Conservation (phyloP, 2,329 filamentous ascomycete genomes). For the Aspergillus aculeatus region DNA sequence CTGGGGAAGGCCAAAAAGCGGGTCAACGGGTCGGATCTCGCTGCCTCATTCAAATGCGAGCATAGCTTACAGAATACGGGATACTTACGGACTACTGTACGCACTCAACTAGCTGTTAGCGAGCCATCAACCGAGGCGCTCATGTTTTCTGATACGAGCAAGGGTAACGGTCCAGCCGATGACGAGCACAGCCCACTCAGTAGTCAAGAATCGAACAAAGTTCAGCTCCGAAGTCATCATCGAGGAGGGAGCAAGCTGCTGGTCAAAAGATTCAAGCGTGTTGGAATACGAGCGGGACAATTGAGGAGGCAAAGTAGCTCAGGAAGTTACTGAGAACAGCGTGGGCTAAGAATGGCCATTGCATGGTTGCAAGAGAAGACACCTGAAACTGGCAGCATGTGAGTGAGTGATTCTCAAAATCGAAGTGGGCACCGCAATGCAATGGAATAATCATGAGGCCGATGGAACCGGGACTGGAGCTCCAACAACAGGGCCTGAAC, state of each 20-base stretch:
- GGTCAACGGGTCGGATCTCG: slow-evolving; percentile 10
- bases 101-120: neutral
- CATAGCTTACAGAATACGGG: neutral
- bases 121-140: neutral
- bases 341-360: neutral
- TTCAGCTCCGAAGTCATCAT: neutral
- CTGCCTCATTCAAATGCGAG: slow-evolving; percentile 1
- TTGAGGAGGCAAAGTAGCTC: neutral
- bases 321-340: neutral
- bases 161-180: neutral
- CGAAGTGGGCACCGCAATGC: no score
- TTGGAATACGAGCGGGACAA: neutral
- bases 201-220: neutral
- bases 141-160: neutral
- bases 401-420: no score
- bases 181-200: neutral
- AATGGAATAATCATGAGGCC: neutral
- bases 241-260: neutral
- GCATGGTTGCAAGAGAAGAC: neutral
- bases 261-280: neutral
- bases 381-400: no score
- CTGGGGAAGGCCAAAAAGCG: slow-evolving; percentile 10
- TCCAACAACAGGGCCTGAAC: slow-evolving; percentile 7
- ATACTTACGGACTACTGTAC: no score
- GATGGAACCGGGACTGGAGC: neutral